Conservation (phyloP, 495 filamentous ascomycete genomes). For the Penicillium nucicola region DNA sequence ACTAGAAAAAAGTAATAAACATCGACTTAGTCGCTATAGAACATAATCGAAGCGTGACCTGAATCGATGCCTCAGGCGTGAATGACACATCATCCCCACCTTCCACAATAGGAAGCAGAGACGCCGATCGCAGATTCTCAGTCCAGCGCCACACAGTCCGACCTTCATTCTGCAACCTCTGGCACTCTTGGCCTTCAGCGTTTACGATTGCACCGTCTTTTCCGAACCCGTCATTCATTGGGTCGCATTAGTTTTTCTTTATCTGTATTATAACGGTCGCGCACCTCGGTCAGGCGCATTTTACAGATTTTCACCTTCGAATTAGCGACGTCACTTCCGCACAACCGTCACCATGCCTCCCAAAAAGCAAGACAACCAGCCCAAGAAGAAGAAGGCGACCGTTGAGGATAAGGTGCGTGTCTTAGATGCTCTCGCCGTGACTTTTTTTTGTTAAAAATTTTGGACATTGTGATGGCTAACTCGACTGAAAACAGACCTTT, state of each 20-base stretch:
- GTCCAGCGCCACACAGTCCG: too few species aligned
- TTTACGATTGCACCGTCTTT: neutral
- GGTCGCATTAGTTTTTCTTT: constrained; percentile 17
- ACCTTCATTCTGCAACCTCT: constrained; percentile 12
- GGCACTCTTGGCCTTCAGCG: constrained; percentile 2
- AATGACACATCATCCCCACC: too few species aligned
- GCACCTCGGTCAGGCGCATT: constrained; percentile 19
- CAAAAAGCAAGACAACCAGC: constrained; percentile 60
- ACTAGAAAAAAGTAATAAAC: too few species aligned
- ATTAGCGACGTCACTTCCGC: constrained; percentile 8
- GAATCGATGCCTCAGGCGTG: too few species aligned
- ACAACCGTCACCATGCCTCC: constrained; percentile 74
- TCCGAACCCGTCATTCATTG: constrained; percentile 10
- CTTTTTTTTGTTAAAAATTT: neutral
- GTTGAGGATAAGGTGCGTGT: constrained; percentile 77
- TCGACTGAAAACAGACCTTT: constrained; percentile 60
- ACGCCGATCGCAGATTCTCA: too few species aligned
- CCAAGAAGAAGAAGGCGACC: constrained; percentile 70
- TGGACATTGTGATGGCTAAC: constrained; percentile 11
- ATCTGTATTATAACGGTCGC: constrained; percentile 2
- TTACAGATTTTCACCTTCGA: constrained; percentile 19
- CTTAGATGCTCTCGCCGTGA: neutral
- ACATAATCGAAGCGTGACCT: too few species aligned
- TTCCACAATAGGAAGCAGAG: too few species aligned
- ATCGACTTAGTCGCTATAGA: too few species aligned